A percentile compares a stretch with the other conserved stretches of the same genome.
Evolutionary conservation across 2,329 filamentous ascomycete genomes (phyloP).

Genomic region (Fusarium robinianum): DNA sequence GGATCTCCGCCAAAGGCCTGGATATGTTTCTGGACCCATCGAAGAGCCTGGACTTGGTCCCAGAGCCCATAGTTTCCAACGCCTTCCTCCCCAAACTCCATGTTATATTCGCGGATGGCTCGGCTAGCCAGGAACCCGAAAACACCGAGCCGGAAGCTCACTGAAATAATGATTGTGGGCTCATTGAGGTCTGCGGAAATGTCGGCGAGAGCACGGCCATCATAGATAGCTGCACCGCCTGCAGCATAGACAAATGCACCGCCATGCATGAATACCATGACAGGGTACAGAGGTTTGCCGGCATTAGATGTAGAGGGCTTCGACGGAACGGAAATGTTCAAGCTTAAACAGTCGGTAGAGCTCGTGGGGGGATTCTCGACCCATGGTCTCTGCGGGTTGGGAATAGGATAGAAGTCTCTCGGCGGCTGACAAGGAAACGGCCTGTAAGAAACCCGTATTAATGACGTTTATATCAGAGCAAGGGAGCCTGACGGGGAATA

Average conservation of each 20-base stretch:
- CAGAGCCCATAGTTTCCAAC: slow-evolving; percentile 13
- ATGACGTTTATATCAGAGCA: too few species aligned
- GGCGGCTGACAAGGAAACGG: slow-evolving; percentile 14
- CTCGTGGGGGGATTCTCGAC: slow-evolving; percentile 1
- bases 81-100: slow-evolving; percentile 5
- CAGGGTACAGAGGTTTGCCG: neutral
- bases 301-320: neutral
- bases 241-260: slow-evolving; percentile 16
- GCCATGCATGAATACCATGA: slow-evolving; percentile 22
- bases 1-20: slow-evolving; percentile 11
- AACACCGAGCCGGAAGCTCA: slow-evolving; percentile 14
- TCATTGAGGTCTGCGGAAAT: neutral
- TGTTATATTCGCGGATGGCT: slow-evolving; percentile 10
- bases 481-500: too few species aligned
- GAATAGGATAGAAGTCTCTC: slow-evolving; percentile 16
- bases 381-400: slow-evolving; percentile 9
- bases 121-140: slow-evolving; percentile 18
- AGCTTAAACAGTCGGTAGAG: slow-evolving; percentile 1
- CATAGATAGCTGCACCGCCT: slow-evolving; percentile 10
- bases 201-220: slow-evolving; percentile 8
- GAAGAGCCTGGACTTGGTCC: slow-evolving; percentile 17
- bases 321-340: slow-evolving; percentile 3
- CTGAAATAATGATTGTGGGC: slow-evolving; percentile 6
- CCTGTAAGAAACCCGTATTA: too few species aligned
- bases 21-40: slow-evolving; percentile 13